These are phyloP conservation scores for Mycothermus thermophilus DNA, from an alignment of 495 filamentous ascomycete species.

Conservation along the genomic window DNA sequence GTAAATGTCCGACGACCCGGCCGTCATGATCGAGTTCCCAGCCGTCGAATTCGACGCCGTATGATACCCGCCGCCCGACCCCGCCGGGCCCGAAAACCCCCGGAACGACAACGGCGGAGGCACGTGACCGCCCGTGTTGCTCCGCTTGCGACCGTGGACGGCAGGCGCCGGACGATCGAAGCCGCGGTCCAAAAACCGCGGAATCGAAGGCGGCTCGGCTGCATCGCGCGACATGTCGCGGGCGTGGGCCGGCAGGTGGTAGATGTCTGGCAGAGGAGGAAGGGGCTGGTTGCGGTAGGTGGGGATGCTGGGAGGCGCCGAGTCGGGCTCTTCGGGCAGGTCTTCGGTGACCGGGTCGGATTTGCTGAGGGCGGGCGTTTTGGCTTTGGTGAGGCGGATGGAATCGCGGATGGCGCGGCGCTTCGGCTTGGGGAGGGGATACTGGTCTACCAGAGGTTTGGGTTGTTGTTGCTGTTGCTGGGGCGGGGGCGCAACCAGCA, in stretches of 20 bases:
- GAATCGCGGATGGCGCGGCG: conserved; percentile 68
- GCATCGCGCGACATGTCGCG: conserved; percentile 30
- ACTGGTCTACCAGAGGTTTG: conserved; percentile 31
- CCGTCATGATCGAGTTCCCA: conserved; percentile 37
- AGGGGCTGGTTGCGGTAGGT: too few species aligned
- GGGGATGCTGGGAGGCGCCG: conserved; percentile 15
- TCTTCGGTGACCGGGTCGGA: conserved; percentile 11
- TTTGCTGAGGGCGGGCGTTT: conserved; percentile 34
- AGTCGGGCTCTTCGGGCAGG: conserved; percentile 15
- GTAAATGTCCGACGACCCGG: conserved; percentile 48
- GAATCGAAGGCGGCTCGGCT: conserved; percentile 70
- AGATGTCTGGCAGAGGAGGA: conserved; percentile 13
- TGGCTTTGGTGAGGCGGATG: conserved; percentile 76
- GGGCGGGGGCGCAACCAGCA: conserved; percentile 44
- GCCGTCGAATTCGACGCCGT: conserved; percentile 37
- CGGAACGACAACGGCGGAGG: conserved; percentile 54
- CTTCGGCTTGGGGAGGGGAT: conserved; percentile 32
- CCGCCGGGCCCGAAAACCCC: conserved; percentile 55
- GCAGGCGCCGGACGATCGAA: not conserved
- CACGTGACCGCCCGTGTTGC: conserved; percentile 61
- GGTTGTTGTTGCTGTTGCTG: not conserved
- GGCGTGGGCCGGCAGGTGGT: conserved; percentile 15
- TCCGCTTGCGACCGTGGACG: conserved; percentile 65
- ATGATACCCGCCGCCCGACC: conserved; percentile 20
- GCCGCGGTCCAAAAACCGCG: conserved; percentile 47